Base-by-base conservation (phyloP, 176 grass and related monocot species). In the Carex kokanica region DNA sequence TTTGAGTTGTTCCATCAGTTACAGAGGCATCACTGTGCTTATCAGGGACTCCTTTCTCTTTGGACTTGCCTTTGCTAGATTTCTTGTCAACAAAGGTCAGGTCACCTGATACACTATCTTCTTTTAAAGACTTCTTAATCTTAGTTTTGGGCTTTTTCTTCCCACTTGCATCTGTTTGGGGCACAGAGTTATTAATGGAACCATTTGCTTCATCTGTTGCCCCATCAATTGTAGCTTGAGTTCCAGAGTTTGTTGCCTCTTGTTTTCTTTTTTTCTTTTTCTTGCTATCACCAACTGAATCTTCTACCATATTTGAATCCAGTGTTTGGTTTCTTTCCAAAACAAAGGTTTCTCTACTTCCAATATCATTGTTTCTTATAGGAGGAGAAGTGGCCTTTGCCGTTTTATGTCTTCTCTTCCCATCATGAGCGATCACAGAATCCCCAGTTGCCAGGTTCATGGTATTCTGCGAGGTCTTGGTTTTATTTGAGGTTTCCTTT, bases 191-290 rank as follows among this genome's bases (percentile, higher is more conserved):
- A 9, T 56, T 59, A 58, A 29, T 18, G 9, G 78, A 58, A 80
- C 16, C 32, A 59, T 80, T 40, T 61, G 58, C 78, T 14, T 59
- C 52, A 61, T 38, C 34, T 36, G 53, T 6, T 59, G 27, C 78
- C 52, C 51, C 78, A 59, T 31, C 55, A 31, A 79, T 54, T 58
- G 31, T 18, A 79, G 11, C 75, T 54, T 59, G 4, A 57, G 21
- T 1, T n/a, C 17, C 17, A 34, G 53, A 80, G 17, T 61, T 68
- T 65, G 34, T 54, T 56, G 21, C 64, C 24, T 84, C 64, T 69
- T 55, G n/a, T 52, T 58, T 90, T 86, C 60, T 91, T 56, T 45
- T 98, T 71, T 87, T 94, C 84, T 87, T 95, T 84, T 68, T 86
- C 84, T 84, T 98, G 59, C 78, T 66, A 88, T 83, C 84, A 84